phyloP scores from a whole-genome alignment of 495 filamentous ascomycete genomes.

The Physcia stellaris region DNA sequence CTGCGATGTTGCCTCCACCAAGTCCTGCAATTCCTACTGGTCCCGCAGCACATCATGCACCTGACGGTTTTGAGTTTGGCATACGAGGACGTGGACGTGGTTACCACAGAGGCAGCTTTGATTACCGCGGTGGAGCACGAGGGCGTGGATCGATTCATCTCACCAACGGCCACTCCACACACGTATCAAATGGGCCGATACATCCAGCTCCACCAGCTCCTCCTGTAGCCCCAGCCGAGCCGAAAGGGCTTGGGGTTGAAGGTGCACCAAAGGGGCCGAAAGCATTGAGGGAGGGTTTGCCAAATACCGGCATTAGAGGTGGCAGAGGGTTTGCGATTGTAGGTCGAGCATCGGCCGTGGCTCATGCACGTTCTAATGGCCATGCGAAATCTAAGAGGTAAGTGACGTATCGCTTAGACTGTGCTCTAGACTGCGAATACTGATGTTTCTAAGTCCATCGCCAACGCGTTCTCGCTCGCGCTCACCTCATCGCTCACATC shows the following conservation, averaged over 20 bases:
- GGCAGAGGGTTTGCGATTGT: slow-evolving; percentile 20
- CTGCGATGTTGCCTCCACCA: slow-evolving; percentile 16
- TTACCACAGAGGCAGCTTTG: slow-evolving; percentile 8
- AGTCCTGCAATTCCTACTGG: slow-evolving; percentile 15
- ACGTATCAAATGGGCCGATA: slow-evolving; percentile 12
- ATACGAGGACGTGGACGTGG: slow-evolving; percentile 9
- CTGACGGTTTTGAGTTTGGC: slow-evolving; percentile 3
- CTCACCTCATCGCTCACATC: slow-evolving; percentile 36
- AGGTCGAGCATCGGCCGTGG: slow-evolving; percentile 18
- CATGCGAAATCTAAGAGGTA: slow-evolving; percentile 22
- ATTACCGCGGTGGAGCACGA: slow-evolving; percentile 20
- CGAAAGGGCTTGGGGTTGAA: slow-evolving; percentile 46
- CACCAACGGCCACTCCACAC: slow-evolving; percentile 12
- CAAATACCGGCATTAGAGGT: slow-evolving; percentile 41
- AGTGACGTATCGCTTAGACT: too few relatives aligned
- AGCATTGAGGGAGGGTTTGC: slow-evolving; percentile 77
- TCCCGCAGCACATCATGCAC: slow-evolving; percentile 9
- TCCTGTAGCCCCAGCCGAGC: slow-evolving; percentile 21
- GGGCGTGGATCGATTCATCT: slow-evolving; percentile 13
- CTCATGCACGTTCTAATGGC: slow-evolving; percentile 16
- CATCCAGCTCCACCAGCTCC: slow-evolving; percentile 8
- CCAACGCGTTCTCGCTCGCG: slow-evolving; percentile 20
- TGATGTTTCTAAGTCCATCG: neutral
- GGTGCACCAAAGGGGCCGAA: slow-evolving; percentile 85
- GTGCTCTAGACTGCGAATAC: neutral